phyloP scores from a whole-genome alignment of 805 yeast genomes.

The Saturnispora ahearnii region DNA sequence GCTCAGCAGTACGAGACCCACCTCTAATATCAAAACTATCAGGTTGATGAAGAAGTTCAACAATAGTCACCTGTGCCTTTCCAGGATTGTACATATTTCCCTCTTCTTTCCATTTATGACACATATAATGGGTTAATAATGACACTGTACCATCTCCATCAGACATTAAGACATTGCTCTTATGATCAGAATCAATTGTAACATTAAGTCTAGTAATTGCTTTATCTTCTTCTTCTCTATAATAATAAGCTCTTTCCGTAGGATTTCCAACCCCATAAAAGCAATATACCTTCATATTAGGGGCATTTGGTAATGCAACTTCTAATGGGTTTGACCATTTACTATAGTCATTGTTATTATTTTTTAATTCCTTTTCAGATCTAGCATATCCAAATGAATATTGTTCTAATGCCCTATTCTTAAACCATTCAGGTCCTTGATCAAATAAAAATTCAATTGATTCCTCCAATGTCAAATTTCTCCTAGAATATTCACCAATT shows the following conservation, averaged over 20 bases:
- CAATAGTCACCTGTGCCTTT: conserved; percentile 58
- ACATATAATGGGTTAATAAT: conserved; percentile 75
- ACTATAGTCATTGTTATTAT: conserved; percentile 59
- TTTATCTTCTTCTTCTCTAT: conserved; percentile 58
- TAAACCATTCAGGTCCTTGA: conserved; percentile 71
- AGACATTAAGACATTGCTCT: conserved; percentile 65
- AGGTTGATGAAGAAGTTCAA: conserved; percentile 90
- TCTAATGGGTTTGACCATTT: conserved; percentile 96
- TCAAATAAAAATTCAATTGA: conserved; percentile 57
- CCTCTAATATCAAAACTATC: conserved; percentile 91
- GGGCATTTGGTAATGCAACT: conserved; percentile 86
- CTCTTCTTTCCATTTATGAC: conserved; percentile 76
- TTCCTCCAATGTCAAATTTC: conserved; percentile 56
- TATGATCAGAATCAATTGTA: conserved; percentile 58
- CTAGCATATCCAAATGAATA: conserved; percentile 75
- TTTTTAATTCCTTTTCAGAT: conserved; percentile 46
- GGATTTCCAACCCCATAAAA: conserved; percentile 96
- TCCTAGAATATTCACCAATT: conserved; percentile 33
- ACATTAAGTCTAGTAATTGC: conserved; percentile 47
- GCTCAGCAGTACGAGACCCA: conserved; percentile 96
- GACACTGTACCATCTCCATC: conserved; percentile 98
- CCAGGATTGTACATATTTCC: conserved; percentile 76
- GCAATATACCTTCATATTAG: conserved; percentile 80
- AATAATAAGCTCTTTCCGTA: conserved; percentile 87
- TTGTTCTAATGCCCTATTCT: conserved; percentile 51